phyloP scores from a whole-genome alignment of 257 asterid genomes.

The Lycium ferocissimum region DNA sequence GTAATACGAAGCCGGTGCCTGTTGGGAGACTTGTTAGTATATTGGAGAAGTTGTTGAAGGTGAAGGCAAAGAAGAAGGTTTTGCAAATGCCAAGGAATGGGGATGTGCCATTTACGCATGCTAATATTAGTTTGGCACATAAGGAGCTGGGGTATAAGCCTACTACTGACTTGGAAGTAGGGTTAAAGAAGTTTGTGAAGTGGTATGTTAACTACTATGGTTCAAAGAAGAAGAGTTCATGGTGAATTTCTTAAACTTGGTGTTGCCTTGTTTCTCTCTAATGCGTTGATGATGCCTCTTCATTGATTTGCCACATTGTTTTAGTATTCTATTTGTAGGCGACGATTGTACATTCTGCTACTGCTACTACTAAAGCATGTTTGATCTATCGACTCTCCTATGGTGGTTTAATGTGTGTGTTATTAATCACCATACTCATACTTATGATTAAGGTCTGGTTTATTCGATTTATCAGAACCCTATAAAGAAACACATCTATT shows the following conservation, averaged over 20 bases:
- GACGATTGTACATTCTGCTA: constrained; percentile 39
- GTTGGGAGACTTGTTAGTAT: constrained; percentile 66
- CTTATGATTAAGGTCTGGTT: neutral
- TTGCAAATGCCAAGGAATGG: constrained; percentile 73
- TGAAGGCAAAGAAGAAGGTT: constrained; percentile 66
- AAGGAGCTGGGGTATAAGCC: constrained; percentile 78
- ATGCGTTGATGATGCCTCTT: constrained; percentile 35
- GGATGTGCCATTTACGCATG: constrained; percentile 73
- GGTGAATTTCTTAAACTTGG: constrained; percentile 42
- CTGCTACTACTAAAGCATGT: constrained; percentile 27
- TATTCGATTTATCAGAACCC: neutral
- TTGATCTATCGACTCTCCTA: constrained; percentile 7
- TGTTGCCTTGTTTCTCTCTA: neutral
- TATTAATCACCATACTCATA: constrained; percentile 9
- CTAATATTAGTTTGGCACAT: constrained; percentile 67
- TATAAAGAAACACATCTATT: neutral
- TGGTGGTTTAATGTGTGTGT: constrained; percentile 18
- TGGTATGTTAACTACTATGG: constrained; percentile 75
- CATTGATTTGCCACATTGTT: constrained; percentile 42
- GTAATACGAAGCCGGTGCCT: constrained; percentile 73
- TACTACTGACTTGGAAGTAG: constrained; percentile 60
- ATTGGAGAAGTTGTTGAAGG: constrained; percentile 70
- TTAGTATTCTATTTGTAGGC: constrained; percentile 37
- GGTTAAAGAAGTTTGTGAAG: constrained; percentile 71
- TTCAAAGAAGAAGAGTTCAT: constrained; percentile 63